Evolutionary conservation across 371 early-diverging fungal species (phyloP).

Genomic region (Capillidium heterosporum): DNA sequence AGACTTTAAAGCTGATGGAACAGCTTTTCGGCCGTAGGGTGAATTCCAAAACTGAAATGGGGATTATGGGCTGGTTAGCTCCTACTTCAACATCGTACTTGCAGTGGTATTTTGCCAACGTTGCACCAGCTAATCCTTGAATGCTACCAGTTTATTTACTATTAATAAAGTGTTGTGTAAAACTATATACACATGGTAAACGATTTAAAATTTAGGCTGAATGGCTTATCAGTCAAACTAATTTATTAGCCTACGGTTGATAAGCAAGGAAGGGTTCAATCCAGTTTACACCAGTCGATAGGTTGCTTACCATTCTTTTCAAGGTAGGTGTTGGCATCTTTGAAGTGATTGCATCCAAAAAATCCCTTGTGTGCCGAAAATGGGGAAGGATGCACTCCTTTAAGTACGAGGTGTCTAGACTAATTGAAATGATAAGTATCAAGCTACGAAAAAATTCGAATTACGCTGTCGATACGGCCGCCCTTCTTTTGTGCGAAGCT

Average conservation of each 20-base stretch:
- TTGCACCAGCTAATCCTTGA: constrained; percentile 7
- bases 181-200: too few relatives aligned
- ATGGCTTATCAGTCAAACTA: too few relatives aligned
- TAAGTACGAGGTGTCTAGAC: constrained; percentile 70
- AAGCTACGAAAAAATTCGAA: constrained; percentile 10
- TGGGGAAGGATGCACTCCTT: constrained; percentile 89
- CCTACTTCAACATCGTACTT: constrained; percentile 5
- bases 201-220: too few relatives aligned
- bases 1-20: constrained; percentile 2
- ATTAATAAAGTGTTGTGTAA: too few relatives aligned
- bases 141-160: too few relatives aligned
- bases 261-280: background rate
- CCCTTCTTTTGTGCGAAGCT: constrained; percentile 64
- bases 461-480: constrained; percentile 29
- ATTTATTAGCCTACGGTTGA: too few relatives aligned
- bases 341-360: constrained; percentile 79
- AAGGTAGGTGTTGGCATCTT: constrained; percentile 83
- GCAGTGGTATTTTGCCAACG: constrained; percentile 6
- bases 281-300: constrained; percentile 50
- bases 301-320: constrained; percentile 26
- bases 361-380: constrained; percentile 80
- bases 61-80: background rate
- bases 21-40: background rate
- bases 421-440: constrained; percentile 5
- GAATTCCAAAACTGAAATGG: background rate